Conservation (phyloP, 2,329 filamentous ascomycete species). For the Cercospora sp. region DNA sequence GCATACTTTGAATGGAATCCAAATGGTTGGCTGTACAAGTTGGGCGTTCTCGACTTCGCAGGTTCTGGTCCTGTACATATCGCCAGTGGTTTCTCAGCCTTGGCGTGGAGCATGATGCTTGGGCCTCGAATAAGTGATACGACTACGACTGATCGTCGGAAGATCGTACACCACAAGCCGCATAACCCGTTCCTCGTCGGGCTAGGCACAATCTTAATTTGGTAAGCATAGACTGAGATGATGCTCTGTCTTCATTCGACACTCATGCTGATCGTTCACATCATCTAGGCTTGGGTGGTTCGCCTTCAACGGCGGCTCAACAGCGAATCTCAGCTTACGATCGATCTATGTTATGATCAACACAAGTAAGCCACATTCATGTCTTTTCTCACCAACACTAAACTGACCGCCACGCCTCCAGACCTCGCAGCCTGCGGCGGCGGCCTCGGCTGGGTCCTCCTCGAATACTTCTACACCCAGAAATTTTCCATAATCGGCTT, state of each 20-base stretch:
- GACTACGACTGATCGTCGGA: constrained; percentile 38
- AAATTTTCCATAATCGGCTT: constrained; percentile 58
- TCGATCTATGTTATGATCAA: constrained; percentile 58
- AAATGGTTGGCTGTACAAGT: constrained; percentile 63
- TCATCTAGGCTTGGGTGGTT: constrained; percentile 55
- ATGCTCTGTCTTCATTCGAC: not conserved
- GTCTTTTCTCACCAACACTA: not conserved
- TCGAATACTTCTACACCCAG: constrained; percentile 55
- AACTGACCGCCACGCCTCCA: not conserved
- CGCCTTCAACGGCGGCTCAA: constrained; percentile 59
- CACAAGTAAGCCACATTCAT: constrained; percentile 39
- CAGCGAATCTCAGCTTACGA: constrained; percentile 54
- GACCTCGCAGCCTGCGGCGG: constrained; percentile 54
- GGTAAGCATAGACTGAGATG: constrained; percentile 37
- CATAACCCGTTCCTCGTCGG: constrained; percentile 65
- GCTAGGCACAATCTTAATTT: constrained; percentile 64
- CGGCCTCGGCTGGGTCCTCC: constrained; percentile 54
- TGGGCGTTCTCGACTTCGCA: constrained; percentile 61
- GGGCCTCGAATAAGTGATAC: constrained; percentile 57
- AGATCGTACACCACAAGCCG: constrained; percentile 51
- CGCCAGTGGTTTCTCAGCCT: constrained; percentile 60
- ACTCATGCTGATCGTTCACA: not conserved
- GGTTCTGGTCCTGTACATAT: constrained; percentile 62
- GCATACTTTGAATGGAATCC: constrained; percentile 68
- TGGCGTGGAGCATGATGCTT: constrained; percentile 64